These are phyloP conservation scores for Colletotrichum shisoi DNA, from an alignment of 2,329 filamentous ascomycete species.

Conservation along the genomic window DNA sequence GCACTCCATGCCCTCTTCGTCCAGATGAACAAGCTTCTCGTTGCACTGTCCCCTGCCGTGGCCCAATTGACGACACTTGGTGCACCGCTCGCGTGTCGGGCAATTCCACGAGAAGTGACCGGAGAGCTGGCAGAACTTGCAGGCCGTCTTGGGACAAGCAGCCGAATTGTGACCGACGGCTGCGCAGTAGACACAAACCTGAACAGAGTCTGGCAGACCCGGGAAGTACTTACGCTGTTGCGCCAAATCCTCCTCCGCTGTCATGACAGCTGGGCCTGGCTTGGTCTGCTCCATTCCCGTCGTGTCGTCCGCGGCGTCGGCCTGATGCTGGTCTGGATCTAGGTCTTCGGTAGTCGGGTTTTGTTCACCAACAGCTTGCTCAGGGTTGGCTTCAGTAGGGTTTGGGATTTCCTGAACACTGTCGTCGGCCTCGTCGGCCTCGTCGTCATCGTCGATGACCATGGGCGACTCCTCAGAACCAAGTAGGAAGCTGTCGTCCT, in stretches of 20 bases:
- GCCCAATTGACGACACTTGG: slow-evolving; percentile 69
- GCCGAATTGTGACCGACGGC: slow-evolving; percentile 55
- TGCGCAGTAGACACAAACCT: slow-evolving; percentile 63
- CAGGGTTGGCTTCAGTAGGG: neutral
- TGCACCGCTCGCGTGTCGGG: slow-evolving; percentile 60
- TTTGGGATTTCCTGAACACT: slow-evolving; percentile 17
- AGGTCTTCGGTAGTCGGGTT: neutral
- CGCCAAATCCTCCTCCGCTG: slow-evolving; percentile 47
- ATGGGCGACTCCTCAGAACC: slow-evolving; percentile 25
- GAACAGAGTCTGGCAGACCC: slow-evolving; percentile 52
- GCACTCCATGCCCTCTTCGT: slow-evolving; percentile 65
- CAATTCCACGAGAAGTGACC: slow-evolving; percentile 62
- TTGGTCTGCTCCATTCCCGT: slow-evolving; percentile 13
- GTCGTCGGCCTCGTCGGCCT: slow-evolving; percentile 29
- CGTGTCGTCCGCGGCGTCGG: slow-evolving; percentile 34
- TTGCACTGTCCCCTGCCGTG: slow-evolving; percentile 62
- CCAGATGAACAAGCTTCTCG: slow-evolving; percentile 63
- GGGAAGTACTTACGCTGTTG: slow-evolving; percentile 62
- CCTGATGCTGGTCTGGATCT: slow-evolving; percentile 17
- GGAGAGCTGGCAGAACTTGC: slow-evolving; percentile 57
- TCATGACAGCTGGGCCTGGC: slow-evolving; percentile 32
- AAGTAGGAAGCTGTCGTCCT: slow-evolving; percentile 22
- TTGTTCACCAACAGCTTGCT: neutral
- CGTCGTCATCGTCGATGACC: slow-evolving; percentile 34
- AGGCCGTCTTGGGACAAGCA: slow-evolving; percentile 57